Evolutionary conservation across 2,329 filamentous ascomycete genomes (phyloP), one percentile per base, ranked within the genome.

Genomic region (Fusarium marasasianum): DNA sequence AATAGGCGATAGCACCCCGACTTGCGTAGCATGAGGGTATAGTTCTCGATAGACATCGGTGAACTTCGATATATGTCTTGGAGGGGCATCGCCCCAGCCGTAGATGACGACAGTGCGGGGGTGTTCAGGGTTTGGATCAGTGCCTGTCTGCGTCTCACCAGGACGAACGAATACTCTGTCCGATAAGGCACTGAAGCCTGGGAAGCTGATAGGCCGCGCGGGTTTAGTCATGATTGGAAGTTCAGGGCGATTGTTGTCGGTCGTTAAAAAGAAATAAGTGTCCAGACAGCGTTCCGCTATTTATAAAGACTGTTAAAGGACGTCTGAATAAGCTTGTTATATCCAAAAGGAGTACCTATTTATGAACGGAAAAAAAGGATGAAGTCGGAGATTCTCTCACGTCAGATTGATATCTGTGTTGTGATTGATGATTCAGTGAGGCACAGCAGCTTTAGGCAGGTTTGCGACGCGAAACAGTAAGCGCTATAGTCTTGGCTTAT

Each of bases 41-140:
- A 69, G n/a, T 1, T 24, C 20, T 6, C 55, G 43, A 50, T 63
- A 69, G 0, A 17, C 41, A 4, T 69, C 31, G 3, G 55, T 29
- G 18, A 69, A 69, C 2, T 69, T 69, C 5, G 56, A 38, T 2
- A 69, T 26, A 6, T 69, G 41, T 10, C 53, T 69, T 15, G 66
- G 55, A 8, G 43, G 55, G 3, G 66, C 66, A 6, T 69, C 66
- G 1, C 64, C 66, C 66, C 66, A 69, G n/a, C 63, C 66, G 4
- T 63, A 69, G 8, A 69, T 33, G 22, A 69, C 18, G 6, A 69
- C n/a, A 8, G 56, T 14, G 1, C 26, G 41, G 6, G 66, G 66
- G 4, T 63, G 37, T 11, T 17, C 15, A 1, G 31, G 10, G 3
- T 10, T 29, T 6, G 41, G 20, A 2, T 12, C 17, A 4, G 15